Conservation (phyloP, 116 monocot genomes). For the Trichopus zeylanicus region DNA sequence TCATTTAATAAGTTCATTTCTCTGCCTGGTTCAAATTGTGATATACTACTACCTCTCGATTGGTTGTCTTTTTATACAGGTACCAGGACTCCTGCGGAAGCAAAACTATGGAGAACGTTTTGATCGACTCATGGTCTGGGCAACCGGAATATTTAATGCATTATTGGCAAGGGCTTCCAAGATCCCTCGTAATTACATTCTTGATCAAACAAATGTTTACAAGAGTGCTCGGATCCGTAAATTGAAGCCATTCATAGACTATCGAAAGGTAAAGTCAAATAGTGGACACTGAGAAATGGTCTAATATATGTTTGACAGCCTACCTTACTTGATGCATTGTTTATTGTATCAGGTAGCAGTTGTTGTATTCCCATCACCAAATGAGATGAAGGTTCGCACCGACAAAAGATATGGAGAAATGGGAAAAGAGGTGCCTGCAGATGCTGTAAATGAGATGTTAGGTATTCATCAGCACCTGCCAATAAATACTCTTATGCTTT, state of each 20-base stretch:
- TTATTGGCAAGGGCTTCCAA: conserved; percentile 55
- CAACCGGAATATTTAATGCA: conserved; percentile 64
- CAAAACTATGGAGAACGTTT: conserved; percentile 73
- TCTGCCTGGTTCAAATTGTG: background rate
- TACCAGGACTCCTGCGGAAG: conserved; percentile 59
- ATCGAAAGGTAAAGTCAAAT: conserved; percentile 31
- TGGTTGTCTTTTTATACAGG: conserved; percentile 20
- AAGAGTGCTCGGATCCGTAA: conserved; percentile 68
- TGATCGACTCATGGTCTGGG: conserved; percentile 54
- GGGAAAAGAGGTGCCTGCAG: conserved; percentile 83
- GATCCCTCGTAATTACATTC: conserved; percentile 55
- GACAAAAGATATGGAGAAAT: conserved; percentile 48
- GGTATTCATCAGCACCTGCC: conserved; percentile 19
- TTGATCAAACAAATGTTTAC: conserved; percentile 84
- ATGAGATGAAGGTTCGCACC: conserved; percentile 46
- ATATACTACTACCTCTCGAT: background rate
- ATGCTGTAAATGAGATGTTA: conserved; percentile 76
- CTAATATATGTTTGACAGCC: background rate
- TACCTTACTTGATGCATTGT: too few relatives aligned
- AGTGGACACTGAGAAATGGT: background rate
- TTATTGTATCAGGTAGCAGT: conserved; percentile 40
- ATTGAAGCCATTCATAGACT: conserved; percentile 40
- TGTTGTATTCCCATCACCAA: conserved; percentile 49
- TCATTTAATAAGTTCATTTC: background rate
- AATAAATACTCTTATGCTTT: background rate